Conservation (phyloP, 257 asterid genomes). For the Ehretia macrophylla region DNA sequence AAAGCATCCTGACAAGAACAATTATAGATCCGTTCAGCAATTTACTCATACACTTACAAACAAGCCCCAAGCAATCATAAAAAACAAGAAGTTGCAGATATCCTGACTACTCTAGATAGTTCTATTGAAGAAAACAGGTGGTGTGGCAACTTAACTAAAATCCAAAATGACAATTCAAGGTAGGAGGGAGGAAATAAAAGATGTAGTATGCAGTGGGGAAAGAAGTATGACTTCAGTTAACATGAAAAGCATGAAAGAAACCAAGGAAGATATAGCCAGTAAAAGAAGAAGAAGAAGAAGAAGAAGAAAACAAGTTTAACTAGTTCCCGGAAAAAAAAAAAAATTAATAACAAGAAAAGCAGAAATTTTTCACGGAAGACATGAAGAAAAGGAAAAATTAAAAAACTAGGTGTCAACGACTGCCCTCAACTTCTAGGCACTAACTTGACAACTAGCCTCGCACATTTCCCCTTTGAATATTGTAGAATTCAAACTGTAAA, state of each 20-base stretch:
- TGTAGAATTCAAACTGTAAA: no score
- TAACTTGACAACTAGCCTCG: no score
- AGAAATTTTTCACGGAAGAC: no score
- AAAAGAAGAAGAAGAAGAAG: not conserved
- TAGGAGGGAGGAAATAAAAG: not conserved
- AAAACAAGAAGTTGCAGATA: no score
- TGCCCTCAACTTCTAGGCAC: no score
- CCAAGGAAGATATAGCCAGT: no score
- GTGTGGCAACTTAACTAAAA: conserved; percentile 14
- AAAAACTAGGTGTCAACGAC: not conserved
- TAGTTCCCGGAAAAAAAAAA: no score
- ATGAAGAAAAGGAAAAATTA: not conserved
- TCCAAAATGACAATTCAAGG: no score
- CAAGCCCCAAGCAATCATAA: not conserved
- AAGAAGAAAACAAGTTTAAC: not conserved
- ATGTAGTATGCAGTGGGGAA: not conserved
- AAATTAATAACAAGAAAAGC: no score
- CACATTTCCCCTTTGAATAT: no score
- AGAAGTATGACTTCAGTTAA: not conserved
- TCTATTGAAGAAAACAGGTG: conserved; percentile 7
- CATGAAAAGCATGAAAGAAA: no score
- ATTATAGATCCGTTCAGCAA: not conserved
- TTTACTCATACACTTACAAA: not conserved
- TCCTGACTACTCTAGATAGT: no score
- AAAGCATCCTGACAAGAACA: conserved; percentile 59